Percentiles rank a stretch among this genome's conserved stretches.
phyloP scores from a whole-genome alignment of 2,329 filamentous ascomycete genomes.

The Aspergillus sp. region DNA sequence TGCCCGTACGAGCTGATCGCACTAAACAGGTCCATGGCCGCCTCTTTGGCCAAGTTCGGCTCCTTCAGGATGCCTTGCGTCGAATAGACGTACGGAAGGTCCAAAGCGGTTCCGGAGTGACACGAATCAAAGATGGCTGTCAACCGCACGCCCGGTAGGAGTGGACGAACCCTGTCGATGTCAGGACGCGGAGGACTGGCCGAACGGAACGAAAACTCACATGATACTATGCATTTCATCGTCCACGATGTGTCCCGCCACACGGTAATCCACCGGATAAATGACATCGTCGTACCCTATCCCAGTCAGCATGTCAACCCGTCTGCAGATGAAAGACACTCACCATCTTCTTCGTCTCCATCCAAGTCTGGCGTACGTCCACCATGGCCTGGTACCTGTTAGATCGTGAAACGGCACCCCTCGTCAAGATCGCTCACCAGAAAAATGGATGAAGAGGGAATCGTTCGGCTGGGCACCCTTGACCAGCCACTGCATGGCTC shows the following conservation, averaged over 20 bases:
- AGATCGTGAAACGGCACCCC: neutral
- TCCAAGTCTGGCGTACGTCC: conserved; percentile 72
- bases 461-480: conserved; percentile 90
- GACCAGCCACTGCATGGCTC: conserved; percentile 98
- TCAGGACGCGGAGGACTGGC: neutral
- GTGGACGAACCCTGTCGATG: conserved; percentile 59
- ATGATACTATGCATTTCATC: conserved; percentile 76
- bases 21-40: conserved; percentile 61
- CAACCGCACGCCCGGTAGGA: conserved; percentile 81
- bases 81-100: conserved; percentile 67
- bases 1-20: conserved; percentile 74
- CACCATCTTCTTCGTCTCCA: conserved; percentile 71
- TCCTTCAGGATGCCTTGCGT: conserved; percentile 67
- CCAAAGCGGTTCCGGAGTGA: conserved; percentile 65
- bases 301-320: neutral
- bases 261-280: conserved; percentile 71
- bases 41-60: conserved; percentile 66
- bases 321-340: neutral
- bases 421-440: conserved; percentile 56
- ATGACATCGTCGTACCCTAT: conserved; percentile 71
- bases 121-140: conserved; percentile 69
- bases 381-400: conserved; percentile 59
- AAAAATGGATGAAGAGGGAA: conserved; percentile 95
- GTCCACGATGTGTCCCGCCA: conserved; percentile 71
- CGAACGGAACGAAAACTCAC: conserved; percentile 16